Base-by-base conservation (phyloP, 192 early-diverging fungal species). In the Rhizophagus sp. region DNA sequence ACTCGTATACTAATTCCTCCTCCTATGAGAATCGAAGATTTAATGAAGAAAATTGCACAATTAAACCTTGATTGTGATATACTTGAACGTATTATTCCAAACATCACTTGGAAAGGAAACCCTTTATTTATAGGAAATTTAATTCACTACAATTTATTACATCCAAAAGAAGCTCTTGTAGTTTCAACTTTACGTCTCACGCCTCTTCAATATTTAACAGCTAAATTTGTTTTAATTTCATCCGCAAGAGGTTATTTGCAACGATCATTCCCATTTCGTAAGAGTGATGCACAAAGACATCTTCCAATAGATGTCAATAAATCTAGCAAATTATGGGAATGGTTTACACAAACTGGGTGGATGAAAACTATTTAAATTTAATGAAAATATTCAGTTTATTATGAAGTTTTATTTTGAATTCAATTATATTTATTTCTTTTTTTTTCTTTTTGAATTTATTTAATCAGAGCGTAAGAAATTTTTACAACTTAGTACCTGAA, bases 291-390 rank as follows among this genome's bases (percentile, higher is more conserved):
- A 7, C 95, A 98, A 88, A 91, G 91, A 67, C 87, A 95, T 79
- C 95, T 92, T 73, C 88, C 93, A 49, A 93, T 98, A 27, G 97
- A 98, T 81, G 97, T 98, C 78, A 98, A 98, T 88, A 98, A 97
- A 84, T 91, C 92, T 39, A 92, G 91, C 81, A 90, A 93, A 79
- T 87, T 98, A 19, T 96, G 93, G 87, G 95, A 95, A 82, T 94
- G 93, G 88, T 98, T 94, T 87, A 92, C 91, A n/a, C 84, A 87
- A 63, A 83, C 96, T 63, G 95, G 94, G 71, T 98, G 97, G 97
- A 1, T 30, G 1, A 30, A 30, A 30, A 30, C 30, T 30, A n/a
- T n/a, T n/a, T n/a, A n/a, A n/a, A n/a, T n/a, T n/a, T n/a, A n/a
- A n/a, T n/a, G n/a, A n/a, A n/a, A n/a, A n/a, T n/a, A n/a, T n/a